These are phyloP conservation scores for Colletotrichum horii DNA, from an alignment of 2,329 filamentous ascomycete genomes.

Conservation along the genomic window DNA sequence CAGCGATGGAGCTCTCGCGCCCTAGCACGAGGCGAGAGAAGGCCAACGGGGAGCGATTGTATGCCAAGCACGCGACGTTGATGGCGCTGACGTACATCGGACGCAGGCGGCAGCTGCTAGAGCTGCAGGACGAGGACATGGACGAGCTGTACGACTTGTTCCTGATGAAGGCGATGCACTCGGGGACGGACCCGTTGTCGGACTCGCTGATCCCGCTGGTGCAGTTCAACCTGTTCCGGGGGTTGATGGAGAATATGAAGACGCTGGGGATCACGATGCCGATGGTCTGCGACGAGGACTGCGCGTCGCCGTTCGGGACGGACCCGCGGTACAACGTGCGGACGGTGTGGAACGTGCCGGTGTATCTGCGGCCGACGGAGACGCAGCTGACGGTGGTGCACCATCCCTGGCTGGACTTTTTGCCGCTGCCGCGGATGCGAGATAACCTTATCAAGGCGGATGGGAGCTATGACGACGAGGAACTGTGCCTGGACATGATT, in stretches of 20 bases:
- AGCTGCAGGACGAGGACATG: background rate
- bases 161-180: background rate
- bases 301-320: constrained; percentile 20
- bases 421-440: constrained; percentile 37
- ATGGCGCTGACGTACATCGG: background rate
- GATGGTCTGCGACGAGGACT: constrained; percentile 19
- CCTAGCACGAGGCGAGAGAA: background rate
- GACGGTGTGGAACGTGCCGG: background rate
- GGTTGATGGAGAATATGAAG: constrained; percentile 52
- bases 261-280: constrained; percentile 3
- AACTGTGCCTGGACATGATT: constrained; percentile 6
- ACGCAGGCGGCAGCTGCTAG: background rate
- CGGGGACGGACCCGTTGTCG: background rate
- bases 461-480: constrained; percentile 23
- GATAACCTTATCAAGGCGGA: constrained; percentile 33
- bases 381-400: constrained; percentile 33
- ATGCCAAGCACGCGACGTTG: background rate
- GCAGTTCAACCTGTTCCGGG: constrained; percentile 55
- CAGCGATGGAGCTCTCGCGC: background rate
- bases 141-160: constrained; percentile 3
- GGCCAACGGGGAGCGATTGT: background rate
- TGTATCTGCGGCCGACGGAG: constrained; percentile 27
- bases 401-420: constrained; percentile 40
- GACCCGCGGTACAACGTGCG: background rate
- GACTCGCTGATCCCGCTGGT: constrained; percentile 5